Evolutionary conservation across 75 land plant species (phyloP).

Genomic region (Selaginella moellendorffii): DNA sequence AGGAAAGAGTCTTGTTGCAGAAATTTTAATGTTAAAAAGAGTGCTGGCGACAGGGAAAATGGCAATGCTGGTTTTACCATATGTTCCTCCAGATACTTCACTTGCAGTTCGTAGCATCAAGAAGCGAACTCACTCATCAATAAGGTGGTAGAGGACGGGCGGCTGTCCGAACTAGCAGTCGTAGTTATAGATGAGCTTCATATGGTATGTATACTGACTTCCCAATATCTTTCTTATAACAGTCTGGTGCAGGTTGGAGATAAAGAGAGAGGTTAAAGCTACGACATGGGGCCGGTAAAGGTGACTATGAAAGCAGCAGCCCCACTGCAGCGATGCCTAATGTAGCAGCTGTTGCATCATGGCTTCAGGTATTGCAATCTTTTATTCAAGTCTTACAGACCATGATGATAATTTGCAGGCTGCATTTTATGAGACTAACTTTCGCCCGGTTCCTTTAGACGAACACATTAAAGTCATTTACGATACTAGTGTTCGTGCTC

Average conservation of each 20-base stretch:
- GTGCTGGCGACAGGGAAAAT: slow-evolving; percentile 70
- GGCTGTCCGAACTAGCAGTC: slow-evolving; percentile 82
- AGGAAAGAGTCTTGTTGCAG: slow-evolving; percentile 99
- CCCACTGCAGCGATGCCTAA: slow-evolving; percentile 92
- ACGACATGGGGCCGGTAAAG: slow-evolving; percentile 90
- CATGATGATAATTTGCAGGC: slow-evolving; percentile 36
- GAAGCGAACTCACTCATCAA: slow-evolving; percentile 93
- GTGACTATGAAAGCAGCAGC: slow-evolving; percentile 34
- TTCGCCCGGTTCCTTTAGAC: slow-evolving; percentile 91
- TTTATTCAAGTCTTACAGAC: too few species aligned
- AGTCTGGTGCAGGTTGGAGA: slow-evolving; percentile 99
- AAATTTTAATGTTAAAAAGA: slow-evolving; percentile 73
- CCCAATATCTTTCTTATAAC: background rate
- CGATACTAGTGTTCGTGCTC: slow-evolving; percentile 46
- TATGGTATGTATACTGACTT: slow-evolving; percentile 53
- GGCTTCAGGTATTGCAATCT: slow-evolving; percentile 88
- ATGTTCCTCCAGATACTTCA: slow-evolving; percentile 94
- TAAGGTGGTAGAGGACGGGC: slow-evolving; percentile 79
- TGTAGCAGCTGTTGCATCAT: slow-evolving; percentile 76
- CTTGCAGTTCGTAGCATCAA: slow-evolving; percentile 93
- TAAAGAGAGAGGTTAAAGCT: slow-evolving; percentile 83
- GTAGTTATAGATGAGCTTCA: slow-evolving; percentile 96
- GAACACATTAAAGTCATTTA: slow-evolving; percentile 82
- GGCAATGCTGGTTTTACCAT: slow-evolving; percentile 90
- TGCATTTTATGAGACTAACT: slow-evolving; percentile 75